These are phyloP conservation scores for Diplodia corticola DNA, from an alignment of 2,329 filamentous ascomycete genomes.

Conservation along the genomic window DNA sequence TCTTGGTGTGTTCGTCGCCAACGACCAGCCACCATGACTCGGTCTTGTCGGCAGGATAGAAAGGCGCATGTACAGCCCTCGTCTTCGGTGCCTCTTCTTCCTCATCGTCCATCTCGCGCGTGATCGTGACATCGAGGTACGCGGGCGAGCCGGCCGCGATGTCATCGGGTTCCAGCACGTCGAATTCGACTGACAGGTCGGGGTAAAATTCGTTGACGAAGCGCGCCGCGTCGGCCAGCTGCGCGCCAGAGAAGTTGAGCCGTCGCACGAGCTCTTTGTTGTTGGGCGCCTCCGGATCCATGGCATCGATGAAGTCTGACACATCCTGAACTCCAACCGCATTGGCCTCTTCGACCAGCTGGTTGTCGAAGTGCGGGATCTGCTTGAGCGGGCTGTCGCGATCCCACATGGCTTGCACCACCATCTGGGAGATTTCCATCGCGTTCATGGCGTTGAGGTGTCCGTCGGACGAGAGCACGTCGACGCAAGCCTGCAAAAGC, in stretches of 20 bases:
- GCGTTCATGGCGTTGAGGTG: conserved; percentile 96
- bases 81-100: conserved; percentile 75
- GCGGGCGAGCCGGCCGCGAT: conserved; percentile 79
- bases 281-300: conserved; percentile 80
- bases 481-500: conserved; percentile 86
- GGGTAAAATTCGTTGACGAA: conserved; percentile 98
- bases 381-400: conserved; percentile 95
- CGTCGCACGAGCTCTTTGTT: conserved; percentile 80
- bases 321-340: conserved; percentile 86
- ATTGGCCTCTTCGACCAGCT: conserved; percentile 79
- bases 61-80: conserved; percentile 81
- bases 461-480: conserved; percentile 92
- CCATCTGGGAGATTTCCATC: conserved; percentile 99
- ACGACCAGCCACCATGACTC: conserved; percentile 99
- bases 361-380: conserved; percentile 88
- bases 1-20: conserved; percentile 86
- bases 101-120: conserved; percentile 75
- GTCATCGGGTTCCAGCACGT: conserved; percentile 76
- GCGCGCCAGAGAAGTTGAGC: conserved; percentile 75
- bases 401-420: conserved; percentile 99
- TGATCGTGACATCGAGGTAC: conserved; percentile 80
- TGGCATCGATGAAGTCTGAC: conserved; percentile 97
- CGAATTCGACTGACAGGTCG: conserved; percentile 87
- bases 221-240: conserved; percentile 83
- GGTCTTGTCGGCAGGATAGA: conserved; percentile 88